Evolutionary conservation across 352 stramenopile species (phyloP).

Genomic region (Phytophthora macrochlamydospora): DNA sequence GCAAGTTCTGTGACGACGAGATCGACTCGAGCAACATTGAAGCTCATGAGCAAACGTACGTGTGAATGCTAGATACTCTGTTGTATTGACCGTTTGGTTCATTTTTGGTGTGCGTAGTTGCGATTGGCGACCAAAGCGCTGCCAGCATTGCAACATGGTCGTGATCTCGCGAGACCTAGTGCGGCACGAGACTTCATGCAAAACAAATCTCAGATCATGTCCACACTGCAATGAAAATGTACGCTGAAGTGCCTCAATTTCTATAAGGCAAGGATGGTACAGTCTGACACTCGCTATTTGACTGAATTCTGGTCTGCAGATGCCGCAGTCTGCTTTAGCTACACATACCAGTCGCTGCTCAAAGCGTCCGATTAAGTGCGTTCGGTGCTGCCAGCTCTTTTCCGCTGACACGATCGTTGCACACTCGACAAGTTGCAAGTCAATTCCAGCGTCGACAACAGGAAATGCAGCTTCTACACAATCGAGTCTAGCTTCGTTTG

Average conservation of each 20-base stretch:
- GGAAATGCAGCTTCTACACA: not conserved
- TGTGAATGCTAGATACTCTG: not conserved
- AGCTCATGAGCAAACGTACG: slow-evolving; percentile 63
- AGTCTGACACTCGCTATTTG: not conserved
- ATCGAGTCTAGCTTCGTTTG: not conserved
- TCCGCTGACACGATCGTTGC: slow-evolving; percentile 73
- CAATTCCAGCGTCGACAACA: slow-evolving; percentile 26
- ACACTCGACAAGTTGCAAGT: slow-evolving; percentile 77
- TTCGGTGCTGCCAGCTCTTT: slow-evolving; percentile 80
- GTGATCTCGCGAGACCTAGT: slow-evolving; percentile 70
- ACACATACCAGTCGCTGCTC: slow-evolving; percentile 62
- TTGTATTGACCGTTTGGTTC: not conserved
- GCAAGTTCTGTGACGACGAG: slow-evolving; percentile 85
- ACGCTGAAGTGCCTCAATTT: slow-evolving; percentile 1
- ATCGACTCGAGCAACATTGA: slow-evolving; percentile 59
- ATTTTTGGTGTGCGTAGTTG: slow-evolving; percentile 39
- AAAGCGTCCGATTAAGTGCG: slow-evolving; percentile 84
- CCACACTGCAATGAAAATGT: slow-evolving; percentile 72
- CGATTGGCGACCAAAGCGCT: slow-evolving; percentile 80
- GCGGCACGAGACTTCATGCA: slow-evolving; percentile 73
- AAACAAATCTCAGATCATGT: slow-evolving; percentile 67
- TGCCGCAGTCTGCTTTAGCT: slow-evolving; percentile 50
- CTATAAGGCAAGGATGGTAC: not conserved
- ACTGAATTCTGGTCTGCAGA: slow-evolving; percentile 37
- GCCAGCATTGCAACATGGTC: slow-evolving; percentile 85